Evolutionary conservation across 495 filamentous ascomycete genomes (phyloP), one percentile per base, ranked within the genome.

Genomic region (Xylaria castorea): DNA sequence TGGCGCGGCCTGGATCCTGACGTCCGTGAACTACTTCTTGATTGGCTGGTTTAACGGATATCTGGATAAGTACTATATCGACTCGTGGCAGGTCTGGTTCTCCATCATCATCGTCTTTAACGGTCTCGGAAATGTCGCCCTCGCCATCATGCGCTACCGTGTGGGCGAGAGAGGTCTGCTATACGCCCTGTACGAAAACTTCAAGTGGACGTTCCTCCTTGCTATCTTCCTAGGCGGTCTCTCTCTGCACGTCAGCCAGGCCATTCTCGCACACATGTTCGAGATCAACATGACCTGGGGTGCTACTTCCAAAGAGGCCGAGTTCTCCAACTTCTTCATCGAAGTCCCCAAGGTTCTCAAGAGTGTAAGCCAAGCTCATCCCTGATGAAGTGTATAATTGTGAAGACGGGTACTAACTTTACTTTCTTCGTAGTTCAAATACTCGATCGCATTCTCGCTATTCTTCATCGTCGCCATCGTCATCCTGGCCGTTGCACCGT

Each of bases 281-380:
- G 88, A 90, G 83, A 89, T 92, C 77, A 83, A 91, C 79, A 92
- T 92, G 88, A 88, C 87, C 7, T 93, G 91, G 91, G 89, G 88
- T 11, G 87, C 90, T 5, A 93, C 91, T 0, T 85, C 89, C 48
- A 93, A 92, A 80, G 91, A 93, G 80, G 88, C 87, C 62, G 89
- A 92, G 79, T 89, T 91, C 77, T 89, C 89, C 42, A 92, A 93
- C 76, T 94, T 94, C 81, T 94, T 93, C 79, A 91, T 91, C 64
- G 93, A 94, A 73, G 88, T 92, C 32, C 92, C 92, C 3, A 92
- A 91, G 81, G 91, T 94, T 32, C 76, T 93, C 68, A 90, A 88
- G 81, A 89, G 85, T 77, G 82, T 84, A 48, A 67, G 81, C 51
- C 12, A 30, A 65, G 4, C 51, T 65, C 38, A 11, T 44, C 30